Base-by-base conservation (phyloP, 2,329 filamentous ascomycete species). In the Blastomyces silverae region DNA sequence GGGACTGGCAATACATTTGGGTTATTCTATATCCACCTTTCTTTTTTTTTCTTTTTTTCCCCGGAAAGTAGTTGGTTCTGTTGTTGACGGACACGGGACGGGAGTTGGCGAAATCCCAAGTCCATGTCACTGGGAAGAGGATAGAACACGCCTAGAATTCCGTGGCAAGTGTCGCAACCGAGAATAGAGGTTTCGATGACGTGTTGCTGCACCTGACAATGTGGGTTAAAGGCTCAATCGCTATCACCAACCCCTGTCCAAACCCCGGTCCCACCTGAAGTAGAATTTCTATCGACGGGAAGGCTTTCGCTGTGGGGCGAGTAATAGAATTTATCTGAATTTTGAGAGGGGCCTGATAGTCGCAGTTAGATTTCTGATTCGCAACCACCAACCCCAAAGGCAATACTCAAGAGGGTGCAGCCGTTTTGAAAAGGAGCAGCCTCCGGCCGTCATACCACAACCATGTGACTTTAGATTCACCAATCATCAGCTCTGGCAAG, bases 111-210 rank as follows among this genome's bases (percentile, higher is more conserved):
- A 60, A 39, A 34, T 61, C 50, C 66, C 66, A 66, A 63, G 64
- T 63, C 66, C 66, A 66, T 66, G 66, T 67, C 66, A 62, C 62
- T 66, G 66, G 66, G 66, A 67, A 64, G 57, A 25, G 53, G 56
- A 59, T 53, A 56, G 52, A 64, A 62, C 56, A 61, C 48, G 39
- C 31, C 39, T 64, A 57, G 63, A 64, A 60, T 39, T 42, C 34
- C 7, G 8, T 39, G n/a, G 22, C n/a, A 22, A 34, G 20, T 37
- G 15, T 57, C 60, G 25, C 22, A 31, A 39, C 64, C 52, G 34
- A 62, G 20, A n/a, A 55, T 61, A 34, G 61, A 55, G 39, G 25
- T 53, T 59, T 44, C 37, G 39, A 64, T 58, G 64, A 64, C 63
- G 55, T 66, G 46, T 62, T 60, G 61, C 28, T 59, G 31, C 34